These are phyloP conservation scores for Beauveria bassiana DNA, from an alignment of 2,329 filamentous ascomycete genomes.

Conservation along the genomic window DNA sequence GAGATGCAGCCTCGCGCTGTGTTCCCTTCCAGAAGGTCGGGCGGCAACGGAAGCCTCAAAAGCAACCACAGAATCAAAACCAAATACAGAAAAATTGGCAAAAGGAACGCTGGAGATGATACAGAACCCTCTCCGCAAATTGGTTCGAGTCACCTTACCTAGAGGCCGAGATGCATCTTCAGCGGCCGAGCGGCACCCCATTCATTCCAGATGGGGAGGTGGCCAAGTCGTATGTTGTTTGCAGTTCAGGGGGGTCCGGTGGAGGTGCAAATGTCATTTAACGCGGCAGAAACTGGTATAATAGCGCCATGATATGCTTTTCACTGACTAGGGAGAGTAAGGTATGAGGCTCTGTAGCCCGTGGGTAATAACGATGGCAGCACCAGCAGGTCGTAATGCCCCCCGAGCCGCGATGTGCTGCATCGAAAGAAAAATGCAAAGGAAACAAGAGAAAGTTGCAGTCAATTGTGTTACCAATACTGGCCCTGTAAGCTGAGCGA, in stretches of 20 bases:
- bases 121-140: conserved; percentile 9
- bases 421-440: no score
- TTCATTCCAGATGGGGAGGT: background rate
- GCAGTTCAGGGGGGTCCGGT: background rate
- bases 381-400: background rate
- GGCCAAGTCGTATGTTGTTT: background rate
- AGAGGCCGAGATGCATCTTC: no score
- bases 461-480: background rate
- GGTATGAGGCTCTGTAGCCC: background rate
- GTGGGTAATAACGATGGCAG: background rate
- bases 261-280: background rate
- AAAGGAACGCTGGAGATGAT: background rate
- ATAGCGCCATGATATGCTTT: background rate
- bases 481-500: background rate
- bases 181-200: background rate
- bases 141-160: background rate
- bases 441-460: background rate
- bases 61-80: background rate
- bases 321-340: background rate
- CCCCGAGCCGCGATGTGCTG: background rate
- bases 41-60: background rate
- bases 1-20: background rate
- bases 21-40: background rate
- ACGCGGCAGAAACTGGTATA: background rate
- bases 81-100: background rate